Evolutionary conservation across 306 rosid genomes (phyloP).

Genomic region (Trifolium repens): DNA sequence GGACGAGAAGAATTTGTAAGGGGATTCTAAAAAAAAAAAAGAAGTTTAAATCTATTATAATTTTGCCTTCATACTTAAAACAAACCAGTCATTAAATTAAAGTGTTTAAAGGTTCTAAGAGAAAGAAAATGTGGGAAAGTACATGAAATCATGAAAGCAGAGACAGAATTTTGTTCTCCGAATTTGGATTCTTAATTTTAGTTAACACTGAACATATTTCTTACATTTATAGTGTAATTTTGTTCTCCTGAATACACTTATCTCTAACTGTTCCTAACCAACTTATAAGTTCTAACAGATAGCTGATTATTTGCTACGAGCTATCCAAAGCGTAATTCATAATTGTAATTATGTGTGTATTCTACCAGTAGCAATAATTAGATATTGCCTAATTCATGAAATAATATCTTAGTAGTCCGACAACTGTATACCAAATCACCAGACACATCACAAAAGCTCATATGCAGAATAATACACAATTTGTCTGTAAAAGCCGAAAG

Average conservation of each 20-base stretch:
- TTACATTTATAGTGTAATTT: neutral
- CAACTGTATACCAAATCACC: conserved; percentile 18
- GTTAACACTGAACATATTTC: neutral
- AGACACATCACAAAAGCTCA: neutral
- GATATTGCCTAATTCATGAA: conserved; percentile 29
- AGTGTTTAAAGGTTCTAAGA: conserved; percentile 8
- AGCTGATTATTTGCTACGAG: neutral
- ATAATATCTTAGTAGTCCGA: neutral
- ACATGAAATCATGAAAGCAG: neutral
- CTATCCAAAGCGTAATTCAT: conserved; percentile 1
- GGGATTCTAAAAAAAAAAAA: conserved; percentile 52
- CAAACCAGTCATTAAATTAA: conserved; percentile 28
- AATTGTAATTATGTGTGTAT: neutral
- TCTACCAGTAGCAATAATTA: conserved; percentile 8
- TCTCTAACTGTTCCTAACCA: neutral
- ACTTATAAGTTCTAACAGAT: neutral
- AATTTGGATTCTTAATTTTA: conserved; percentile 16
- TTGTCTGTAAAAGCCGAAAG: conserved; percentile 9
- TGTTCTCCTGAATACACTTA: neutral
- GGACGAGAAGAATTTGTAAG: conserved; percentile 53
- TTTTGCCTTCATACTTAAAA: conserved; percentile 17
- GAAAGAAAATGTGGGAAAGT: neutral
- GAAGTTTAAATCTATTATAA: conserved; percentile 13
- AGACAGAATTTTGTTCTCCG: neutral
- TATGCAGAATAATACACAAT: conserved; percentile 7